Percentiles rank a stretch among this genome's conserved stretches.
phyloP scores from a whole-genome alignment of 164 flowering plant species.

The Vitis labrusca region DNA sequence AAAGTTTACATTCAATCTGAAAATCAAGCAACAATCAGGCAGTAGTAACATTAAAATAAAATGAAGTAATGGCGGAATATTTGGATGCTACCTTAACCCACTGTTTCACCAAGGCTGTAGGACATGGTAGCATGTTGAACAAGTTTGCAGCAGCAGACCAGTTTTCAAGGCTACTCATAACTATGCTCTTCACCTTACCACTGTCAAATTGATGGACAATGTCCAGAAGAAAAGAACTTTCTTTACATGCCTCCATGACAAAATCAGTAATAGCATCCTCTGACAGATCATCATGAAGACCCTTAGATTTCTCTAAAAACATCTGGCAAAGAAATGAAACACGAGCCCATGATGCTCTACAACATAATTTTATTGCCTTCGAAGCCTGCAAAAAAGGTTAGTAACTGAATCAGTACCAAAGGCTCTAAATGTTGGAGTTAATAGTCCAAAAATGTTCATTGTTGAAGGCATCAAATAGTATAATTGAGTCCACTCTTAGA shows the following conservation, averaged over 20 bases:
- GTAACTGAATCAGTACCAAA: background rate
- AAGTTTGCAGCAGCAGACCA: slow-evolving; percentile 59
- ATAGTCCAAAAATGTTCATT: background rate
- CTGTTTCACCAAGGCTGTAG: slow-evolving; percentile 58
- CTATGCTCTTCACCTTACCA: slow-evolving; percentile 26
- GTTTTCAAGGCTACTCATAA: slow-evolving; percentile 43
- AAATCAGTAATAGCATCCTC: slow-evolving; percentile 48
- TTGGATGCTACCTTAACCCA: slow-evolving; percentile 81
- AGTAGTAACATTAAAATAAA: slow-evolving; percentile 12
- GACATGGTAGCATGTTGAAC: slow-evolving; percentile 44
- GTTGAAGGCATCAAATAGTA: background rate
- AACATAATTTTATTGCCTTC: slow-evolving; percentile 50
- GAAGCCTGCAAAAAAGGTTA: slow-evolving; percentile 57
- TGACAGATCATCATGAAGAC: slow-evolving; percentile 28
- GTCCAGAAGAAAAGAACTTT: slow-evolving; percentile 59
- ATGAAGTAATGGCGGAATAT: background rate
- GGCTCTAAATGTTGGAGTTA: background rate
- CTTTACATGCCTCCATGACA: slow-evolving; percentile 55
- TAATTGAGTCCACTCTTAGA: too few species aligned
- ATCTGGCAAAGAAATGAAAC: slow-evolving; percentile 43
- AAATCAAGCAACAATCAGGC: slow-evolving; percentile 19
- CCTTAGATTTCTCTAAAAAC: slow-evolving; percentile 31
- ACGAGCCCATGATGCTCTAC: slow-evolving; percentile 69
- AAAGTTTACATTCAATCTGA: slow-evolving; percentile 55
- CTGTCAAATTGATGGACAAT: slow-evolving; percentile 54